Conservation (phyloP, 345 rosid genomes). For the Corymbia maculata region DNA sequence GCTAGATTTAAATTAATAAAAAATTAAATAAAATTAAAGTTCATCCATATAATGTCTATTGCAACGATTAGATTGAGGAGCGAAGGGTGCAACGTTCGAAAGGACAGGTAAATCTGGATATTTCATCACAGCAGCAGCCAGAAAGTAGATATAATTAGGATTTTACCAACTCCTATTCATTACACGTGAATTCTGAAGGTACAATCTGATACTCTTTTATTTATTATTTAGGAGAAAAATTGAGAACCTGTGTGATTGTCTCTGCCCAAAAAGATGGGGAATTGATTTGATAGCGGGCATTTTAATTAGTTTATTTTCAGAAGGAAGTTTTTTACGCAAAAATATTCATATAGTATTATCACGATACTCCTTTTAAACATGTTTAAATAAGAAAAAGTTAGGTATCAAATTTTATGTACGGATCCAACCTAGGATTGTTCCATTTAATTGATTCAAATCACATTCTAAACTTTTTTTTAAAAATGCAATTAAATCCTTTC, state of each 20-base stretch:
- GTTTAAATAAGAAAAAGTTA: neutral
- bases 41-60: neutral
- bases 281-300: neutral
- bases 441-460: neutral
- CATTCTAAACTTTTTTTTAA: neutral
- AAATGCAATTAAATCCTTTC: neutral
- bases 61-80: neutral
- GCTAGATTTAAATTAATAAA: neutral
- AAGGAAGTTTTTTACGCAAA: too few relatives aligned
- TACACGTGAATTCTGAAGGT: neutral
- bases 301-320: neutral
- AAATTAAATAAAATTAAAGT: neutral
- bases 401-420: neutral
- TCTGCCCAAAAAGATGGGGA: neutral
- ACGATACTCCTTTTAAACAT: neutral
- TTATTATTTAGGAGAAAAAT: neutral
- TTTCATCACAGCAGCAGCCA: neutral
- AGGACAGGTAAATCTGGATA: neutral
- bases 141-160: neutral
- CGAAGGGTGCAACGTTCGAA: neutral
- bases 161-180: neutral
- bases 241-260: neutral
- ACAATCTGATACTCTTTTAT: neutral
- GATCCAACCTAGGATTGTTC: neutral
- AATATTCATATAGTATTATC: neutral